These are phyloP conservation scores for Mortierella sp. DNA, from an alignment of 371 early-diverging fungal species.

Conservation along the genomic window DNA sequence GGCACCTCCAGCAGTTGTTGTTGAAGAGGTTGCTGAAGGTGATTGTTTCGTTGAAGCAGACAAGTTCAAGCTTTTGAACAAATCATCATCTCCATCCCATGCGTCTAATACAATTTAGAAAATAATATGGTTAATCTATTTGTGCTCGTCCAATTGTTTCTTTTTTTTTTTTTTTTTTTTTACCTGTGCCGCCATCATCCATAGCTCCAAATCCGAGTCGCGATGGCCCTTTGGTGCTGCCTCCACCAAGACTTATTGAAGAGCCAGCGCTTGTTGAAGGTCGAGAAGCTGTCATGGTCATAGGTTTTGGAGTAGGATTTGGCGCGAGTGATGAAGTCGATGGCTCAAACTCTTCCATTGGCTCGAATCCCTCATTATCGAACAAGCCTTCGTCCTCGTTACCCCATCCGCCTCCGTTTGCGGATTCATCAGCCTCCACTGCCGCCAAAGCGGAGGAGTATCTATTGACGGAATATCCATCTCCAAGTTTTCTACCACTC, in stretches of 20 bases:
- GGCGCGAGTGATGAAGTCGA: slow-evolving; percentile 41
- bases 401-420: slow-evolving; percentile 29
- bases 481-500: slow-evolving; percentile 7
- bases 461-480: slow-evolving; percentile 44
- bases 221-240: slow-evolving; percentile 12
- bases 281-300: neutral
- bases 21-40: slow-evolving; percentile 13
- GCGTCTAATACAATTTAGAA: slow-evolving; percentile 31
- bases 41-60: slow-evolving; percentile 18
- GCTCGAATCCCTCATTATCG: slow-evolving; percentile 45
- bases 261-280: slow-evolving; percentile 30
- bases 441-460: slow-evolving; percentile 55
- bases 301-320: slow-evolving; percentile 28
- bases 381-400: slow-evolving; percentile 52
- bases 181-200: slow-evolving; percentile 35
- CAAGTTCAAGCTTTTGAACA: slow-evolving; percentile 40
- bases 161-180: neutral
- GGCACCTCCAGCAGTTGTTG: slow-evolving; percentile 1
- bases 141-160: neutral
- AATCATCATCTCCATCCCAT: slow-evolving; percentile 52
- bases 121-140: neutral
- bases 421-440: slow-evolving; percentile 40
- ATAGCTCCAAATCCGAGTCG: slow-evolving; percentile 42
- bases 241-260: slow-evolving; percentile 41
- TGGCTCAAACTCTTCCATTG: slow-evolving; percentile 37